Evolutionary conservation across 345 rosid species (phyloP).

Genomic region (Zanthoxylum bungeanum): DNA sequence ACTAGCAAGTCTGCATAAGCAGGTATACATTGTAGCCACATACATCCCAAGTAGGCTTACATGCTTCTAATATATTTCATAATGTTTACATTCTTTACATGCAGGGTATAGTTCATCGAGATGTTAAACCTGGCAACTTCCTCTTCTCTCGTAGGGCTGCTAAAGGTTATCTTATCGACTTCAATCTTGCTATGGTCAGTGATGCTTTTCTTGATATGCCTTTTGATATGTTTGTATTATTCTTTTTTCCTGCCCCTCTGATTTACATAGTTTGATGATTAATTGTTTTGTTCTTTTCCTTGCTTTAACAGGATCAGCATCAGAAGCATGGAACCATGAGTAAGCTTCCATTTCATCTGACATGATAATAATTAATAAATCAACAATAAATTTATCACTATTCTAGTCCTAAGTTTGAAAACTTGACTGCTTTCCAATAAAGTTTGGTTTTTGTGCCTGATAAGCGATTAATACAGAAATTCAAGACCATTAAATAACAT

Average conservation of each 20-base stretch:
- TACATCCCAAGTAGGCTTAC: neutral
- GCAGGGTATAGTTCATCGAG: slow-evolving; percentile 91
- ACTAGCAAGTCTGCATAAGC: slow-evolving; percentile 78
- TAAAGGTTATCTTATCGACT: slow-evolving; percentile 90
- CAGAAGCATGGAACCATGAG: slow-evolving; percentile 60
- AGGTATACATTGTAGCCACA: slow-evolving; percentile 38
- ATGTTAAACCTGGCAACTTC: slow-evolving; percentile 97
- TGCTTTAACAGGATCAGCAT: slow-evolving; percentile 64
- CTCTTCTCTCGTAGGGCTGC: slow-evolving; percentile 72
- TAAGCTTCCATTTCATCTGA: slow-evolving; percentile 32
- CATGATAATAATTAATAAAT: neutral
- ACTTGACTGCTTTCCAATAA: neutral
- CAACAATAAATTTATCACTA: neutral
- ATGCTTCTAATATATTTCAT: neutral
- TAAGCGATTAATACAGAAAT: neutral
- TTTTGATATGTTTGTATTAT: neutral
- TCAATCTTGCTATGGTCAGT: slow-evolving; percentile 95
- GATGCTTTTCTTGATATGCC: slow-evolving; percentile 6
- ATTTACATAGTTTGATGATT: neutral
- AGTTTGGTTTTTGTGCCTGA: neutral
- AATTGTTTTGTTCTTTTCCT: slow-evolving; percentile 10
- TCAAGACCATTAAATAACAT: neutral
- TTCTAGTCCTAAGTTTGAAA: neutral
- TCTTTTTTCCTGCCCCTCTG: neutral
- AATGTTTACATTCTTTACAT: slow-evolving; percentile 9